Base-by-base conservation (phyloP, 257 asterid species). In the Cruciata laevipes region DNA sequence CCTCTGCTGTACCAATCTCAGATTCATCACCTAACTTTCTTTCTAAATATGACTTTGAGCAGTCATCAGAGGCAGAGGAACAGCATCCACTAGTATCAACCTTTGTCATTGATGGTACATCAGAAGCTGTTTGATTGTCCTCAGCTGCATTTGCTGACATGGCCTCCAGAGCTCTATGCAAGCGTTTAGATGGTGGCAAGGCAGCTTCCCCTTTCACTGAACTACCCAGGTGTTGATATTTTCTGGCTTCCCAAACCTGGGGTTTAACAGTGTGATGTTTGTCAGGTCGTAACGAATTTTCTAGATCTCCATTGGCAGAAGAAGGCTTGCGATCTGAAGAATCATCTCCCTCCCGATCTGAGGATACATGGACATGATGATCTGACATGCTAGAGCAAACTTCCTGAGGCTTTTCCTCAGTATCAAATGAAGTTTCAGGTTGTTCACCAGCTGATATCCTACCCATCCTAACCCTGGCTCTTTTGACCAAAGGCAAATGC, bases 81-180 rank as follows among this genome's bases (percentile, higher is more conserved):
- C 62, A 63, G 55, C 63, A 63, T 63, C 67, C 81, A 10, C 63
- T 51, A 58, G 57, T 61, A 27, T 74, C 72, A 42, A 69, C 67
- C 61, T 65, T 67, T 56, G 42, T 68, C 65, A 40, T 52, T 76
- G 78, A 69, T 40, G 79, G 67, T 40, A 61, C 82, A 76, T 82
- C 84, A 37, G 77, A 61, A 69, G 81, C 76, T 55, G 75, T 79
- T 70, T 76, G 77, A 74, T 72, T 53, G 75, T 79, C 87, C 77
- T 90, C 99, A 58, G 94, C 90, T 66, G 76, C 97, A 76, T 93
- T 86, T 61, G 97, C 99, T 55, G 95, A 93, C 99, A 93, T 93
- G 76, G 99, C 99, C 75, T 93, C 94, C 82, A 93, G 71, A 42
- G 99, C 99, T 73, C 99, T 96, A 70, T 90, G 95, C 37, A 93